These are phyloP conservation scores for Pythium monospermum DNA, from an alignment of 352 stramenopile species.

Conservation along the genomic window DNA sequence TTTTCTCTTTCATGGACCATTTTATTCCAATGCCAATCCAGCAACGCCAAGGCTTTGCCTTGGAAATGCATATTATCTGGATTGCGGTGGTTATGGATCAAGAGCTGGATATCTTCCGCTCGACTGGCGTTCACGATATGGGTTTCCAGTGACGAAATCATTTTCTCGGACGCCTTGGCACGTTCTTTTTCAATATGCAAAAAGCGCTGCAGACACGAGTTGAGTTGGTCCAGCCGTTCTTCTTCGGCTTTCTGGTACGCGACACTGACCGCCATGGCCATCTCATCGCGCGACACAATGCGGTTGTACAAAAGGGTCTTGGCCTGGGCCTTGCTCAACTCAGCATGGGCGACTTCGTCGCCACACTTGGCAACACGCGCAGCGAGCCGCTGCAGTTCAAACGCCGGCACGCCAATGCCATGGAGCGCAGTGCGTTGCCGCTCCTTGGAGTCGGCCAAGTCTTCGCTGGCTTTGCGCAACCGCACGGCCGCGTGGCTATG, in stretches of 20 bases:
- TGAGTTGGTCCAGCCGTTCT: constrained; percentile 73
- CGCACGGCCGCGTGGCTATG: constrained; percentile 37
- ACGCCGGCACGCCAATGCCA: constrained; percentile 73
- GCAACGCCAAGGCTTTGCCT: constrained; percentile 74
- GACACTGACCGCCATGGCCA: constrained; percentile 87
- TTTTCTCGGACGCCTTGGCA: constrained; percentile 51
- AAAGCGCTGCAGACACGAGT: constrained; percentile 63
- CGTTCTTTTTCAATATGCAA: constrained; percentile 75
- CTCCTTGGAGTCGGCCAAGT: constrained; percentile 48
- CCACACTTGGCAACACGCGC: constrained; percentile 49
- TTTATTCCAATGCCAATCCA: constrained; percentile 83
- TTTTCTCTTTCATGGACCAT: constrained; percentile 28
- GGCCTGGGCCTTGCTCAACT: constrained; percentile 47
- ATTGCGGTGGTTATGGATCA: constrained; percentile 82
- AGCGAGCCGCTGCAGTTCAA: constrained; percentile 75
- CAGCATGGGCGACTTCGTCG: constrained; percentile 53
- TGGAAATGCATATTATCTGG: constrained; percentile 87
- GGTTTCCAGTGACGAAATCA: constrained; percentile 49
- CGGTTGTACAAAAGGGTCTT: constrained; percentile 81
- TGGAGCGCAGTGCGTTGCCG: constrained; percentile 67
- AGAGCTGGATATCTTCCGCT: constrained; percentile 75
- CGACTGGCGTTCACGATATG: constrained; percentile 60
- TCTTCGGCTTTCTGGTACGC: constrained; percentile 84
- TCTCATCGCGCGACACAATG: constrained; percentile 80
- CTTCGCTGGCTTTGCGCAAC: constrained; percentile 31